Percentiles rank a stretch among this genome's conserved stretches.
phyloP scores from a whole-genome alignment of 257 asterid genomes.

The Ilex aquifolium region DNA sequence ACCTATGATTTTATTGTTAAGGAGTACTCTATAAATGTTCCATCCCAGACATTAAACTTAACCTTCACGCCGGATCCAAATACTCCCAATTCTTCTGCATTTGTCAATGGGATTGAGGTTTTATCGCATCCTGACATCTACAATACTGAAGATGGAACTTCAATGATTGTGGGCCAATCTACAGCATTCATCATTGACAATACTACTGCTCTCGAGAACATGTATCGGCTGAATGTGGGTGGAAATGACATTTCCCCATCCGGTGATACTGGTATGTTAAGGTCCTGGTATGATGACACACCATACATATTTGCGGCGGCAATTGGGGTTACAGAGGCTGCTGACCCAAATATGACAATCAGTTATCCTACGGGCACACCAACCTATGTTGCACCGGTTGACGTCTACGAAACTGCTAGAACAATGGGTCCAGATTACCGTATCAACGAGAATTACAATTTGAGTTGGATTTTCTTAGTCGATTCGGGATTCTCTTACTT shows the following conservation, averaged over 20 bases:
- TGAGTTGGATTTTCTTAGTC: conserved; percentile 46
- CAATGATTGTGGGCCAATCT: conserved; percentile 37
- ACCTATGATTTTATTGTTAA: conserved; percentile 57
- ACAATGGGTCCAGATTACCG: conserved; percentile 41
- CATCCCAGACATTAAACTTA: conserved; percentile 32
- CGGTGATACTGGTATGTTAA: conserved; percentile 42
- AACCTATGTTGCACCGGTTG: conserved; percentile 38
- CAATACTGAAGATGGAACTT: conserved; percentile 37
- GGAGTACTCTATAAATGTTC: conserved; percentile 68
- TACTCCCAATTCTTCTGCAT: conserved; percentile 50
- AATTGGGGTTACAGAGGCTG: conserved; percentile 28
- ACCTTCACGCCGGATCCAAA: conserved; percentile 57
- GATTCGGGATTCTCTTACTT: conserved; percentile 53
- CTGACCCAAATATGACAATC: conserved; percentile 32
- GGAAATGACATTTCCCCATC: conserved; percentile 85
- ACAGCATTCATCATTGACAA: conserved; percentile 39
- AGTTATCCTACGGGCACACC: conserved; percentile 24
- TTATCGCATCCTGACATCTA: conserved; percentile 86
- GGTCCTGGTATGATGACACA: conserved; percentile 46
- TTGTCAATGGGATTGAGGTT: conserved; percentile 79
- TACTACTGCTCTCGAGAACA: conserved; percentile 63
- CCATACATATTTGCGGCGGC: conserved; percentile 34
- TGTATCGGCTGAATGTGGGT: conserved; percentile 78
- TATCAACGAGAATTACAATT: conserved; percentile 33
- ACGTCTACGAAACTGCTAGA: conserved; percentile 40